Base-by-base conservation (phyloP, 805 yeast species). In the Soucietia sequanensis region DNA sequence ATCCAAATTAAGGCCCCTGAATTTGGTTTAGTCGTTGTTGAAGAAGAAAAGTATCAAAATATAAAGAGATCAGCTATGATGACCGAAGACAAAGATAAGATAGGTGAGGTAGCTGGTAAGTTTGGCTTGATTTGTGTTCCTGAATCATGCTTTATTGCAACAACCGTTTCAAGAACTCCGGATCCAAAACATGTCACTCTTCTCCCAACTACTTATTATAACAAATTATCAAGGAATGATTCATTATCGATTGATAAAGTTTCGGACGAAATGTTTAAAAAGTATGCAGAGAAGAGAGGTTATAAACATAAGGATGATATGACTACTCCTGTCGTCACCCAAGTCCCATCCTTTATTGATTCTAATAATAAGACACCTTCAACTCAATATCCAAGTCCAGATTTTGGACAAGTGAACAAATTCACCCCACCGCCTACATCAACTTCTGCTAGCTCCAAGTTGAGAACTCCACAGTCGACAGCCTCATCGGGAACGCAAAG, bases 201-300 rank as follows among this genome's bases (percentile, higher is more conserved):
- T 7, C 52, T 84, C 22, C 89, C 91, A 5, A 63, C 72, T 5
- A 68, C 80, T 2, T 82, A 82, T 52, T 84, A 80, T 57, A 73
- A 75, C 43, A 76, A 76, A 50, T 58, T 84, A 41, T 52, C 75
- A 19, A 69, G 73, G 36, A 68, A 61, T 15, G 76, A 70, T 31
- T 37, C 61, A 1, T 51, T 69, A 47, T 61, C 67, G 17, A 54
- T 75, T 31, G 76, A 71, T 30, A 68, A 68, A 42, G 59, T 73
- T 2, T 45, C 67, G 0, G 72, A 73, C 36, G 78, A 69, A 2
- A 64, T 59, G 6, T 60, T 78, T 39, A 63, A 58, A 41, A 54
- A 57, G 12, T 67, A 75, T 43, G 78, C 76, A 3, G 66, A 54
- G 35, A 70, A 63, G 52, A 66, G 81, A 44, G 83, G 83, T 0